phyloP scores from a whole-genome alignment of 129 eudicot species.

The Artemisia annua region DNA sequence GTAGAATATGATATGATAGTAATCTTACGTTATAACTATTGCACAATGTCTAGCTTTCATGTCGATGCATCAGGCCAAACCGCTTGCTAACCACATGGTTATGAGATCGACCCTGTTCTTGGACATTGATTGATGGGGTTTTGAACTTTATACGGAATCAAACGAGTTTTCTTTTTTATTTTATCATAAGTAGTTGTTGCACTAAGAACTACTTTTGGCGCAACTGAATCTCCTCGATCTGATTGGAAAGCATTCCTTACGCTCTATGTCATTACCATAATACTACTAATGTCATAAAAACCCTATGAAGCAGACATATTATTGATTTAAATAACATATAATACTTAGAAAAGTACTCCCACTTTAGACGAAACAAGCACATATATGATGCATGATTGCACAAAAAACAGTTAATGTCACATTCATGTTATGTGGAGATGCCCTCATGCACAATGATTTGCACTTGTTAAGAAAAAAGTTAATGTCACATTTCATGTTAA shows the following conservation, averaged over 20 bases:
- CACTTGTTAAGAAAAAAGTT: not conserved
- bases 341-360: not conserved
- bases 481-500: no score
- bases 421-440: not conserved
- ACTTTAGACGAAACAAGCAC: not conserved
- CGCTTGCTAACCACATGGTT: no score
- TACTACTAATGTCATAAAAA: not conserved
- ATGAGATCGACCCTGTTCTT: no score
- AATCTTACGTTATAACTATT: not conserved
- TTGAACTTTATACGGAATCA: no score
- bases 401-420: not conserved
- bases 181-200: no score
- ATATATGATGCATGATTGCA: not conserved
- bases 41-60: not conserved
- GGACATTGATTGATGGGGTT: no score
- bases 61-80: not conserved
- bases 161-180: not conserved
- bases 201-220: no score
- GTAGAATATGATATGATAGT: not conserved
- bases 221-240: not conserved
- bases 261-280: not conserved
- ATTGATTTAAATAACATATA: not conserved
- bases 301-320: not conserved
- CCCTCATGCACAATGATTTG: conserved; percentile 1
- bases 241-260: not conserved